Percentiles rank a stretch among this genome's conserved stretches.
phyloP scores from a whole-genome alignment of 768 basidiomycete species.

The Russula foetens region DNA sequence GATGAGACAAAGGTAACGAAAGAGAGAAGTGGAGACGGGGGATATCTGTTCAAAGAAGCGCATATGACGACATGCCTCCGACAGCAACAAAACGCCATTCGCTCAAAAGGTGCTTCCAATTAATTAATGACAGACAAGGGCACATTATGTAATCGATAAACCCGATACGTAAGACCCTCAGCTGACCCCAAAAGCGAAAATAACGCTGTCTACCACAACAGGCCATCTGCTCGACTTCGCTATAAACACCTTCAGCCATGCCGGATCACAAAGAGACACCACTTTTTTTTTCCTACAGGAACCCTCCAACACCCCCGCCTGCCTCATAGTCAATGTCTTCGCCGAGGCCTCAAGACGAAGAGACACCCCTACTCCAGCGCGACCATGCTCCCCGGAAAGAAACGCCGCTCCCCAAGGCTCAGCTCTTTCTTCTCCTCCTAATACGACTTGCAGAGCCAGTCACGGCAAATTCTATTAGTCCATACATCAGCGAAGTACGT shows the following conservation, averaged over 20 bases:
- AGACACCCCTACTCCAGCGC: conserved; percentile 5
- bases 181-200: not conserved
- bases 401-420: conserved; percentile 39
- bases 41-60: not conserved
- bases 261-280: not conserved
- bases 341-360: not conserved
- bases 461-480: conserved; percentile 39
- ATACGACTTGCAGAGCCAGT: conserved; percentile 42
- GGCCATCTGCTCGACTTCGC: not conserved
- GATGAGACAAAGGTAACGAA: not conserved
- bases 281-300: not conserved
- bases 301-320: not conserved
- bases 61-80: not conserved
- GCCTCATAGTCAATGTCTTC: not conserved
- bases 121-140: not conserved
- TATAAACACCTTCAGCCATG: not conserved
- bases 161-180: not conserved
- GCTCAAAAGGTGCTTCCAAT: not conserved
- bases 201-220: not conserved
- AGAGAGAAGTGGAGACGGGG: not conserved
- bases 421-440: conserved; percentile 38
- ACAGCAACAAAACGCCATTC: not conserved
- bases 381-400: conserved; percentile 10
- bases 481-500: conserved; percentile 42
- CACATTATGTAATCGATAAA: not conserved